A percentile compares a stretch with the other conserved stretches of the same genome.
phyloP scores from a whole-genome alignment of 2,329 filamentous ascomycete genomes.

The Teratosphaeriaceae sp. region DNA sequence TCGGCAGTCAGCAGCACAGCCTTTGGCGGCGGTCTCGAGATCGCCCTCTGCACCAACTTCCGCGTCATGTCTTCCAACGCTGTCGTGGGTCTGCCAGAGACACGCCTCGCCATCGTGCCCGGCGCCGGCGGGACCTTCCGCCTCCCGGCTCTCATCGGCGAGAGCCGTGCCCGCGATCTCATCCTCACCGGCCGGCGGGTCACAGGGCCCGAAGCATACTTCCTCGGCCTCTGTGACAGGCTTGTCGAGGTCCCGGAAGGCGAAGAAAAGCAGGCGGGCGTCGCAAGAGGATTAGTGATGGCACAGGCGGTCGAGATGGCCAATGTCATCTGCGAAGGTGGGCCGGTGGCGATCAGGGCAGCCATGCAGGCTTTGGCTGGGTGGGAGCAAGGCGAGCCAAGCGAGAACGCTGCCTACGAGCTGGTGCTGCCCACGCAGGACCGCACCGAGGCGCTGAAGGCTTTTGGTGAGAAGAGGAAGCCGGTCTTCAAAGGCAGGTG shows the following conservation, averaged over 20 bases:
- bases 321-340: conserved; percentile 80
- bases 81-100: conserved; percentile 79
- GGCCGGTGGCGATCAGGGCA: conserved; percentile 73
- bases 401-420: conserved; percentile 85
- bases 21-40: conserved; percentile 87
- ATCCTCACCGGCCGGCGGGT: conserved; percentile 87
- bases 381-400: conserved; percentile 58
- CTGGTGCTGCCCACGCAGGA: conserved; percentile 78
- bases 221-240: conserved; percentile 83
- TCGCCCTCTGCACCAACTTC: conserved; percentile 83
- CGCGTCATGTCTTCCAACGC: conserved; percentile 79
- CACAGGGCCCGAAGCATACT: conserved; percentile 77
- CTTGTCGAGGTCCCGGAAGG: conserved; percentile 70
- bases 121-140: conserved; percentile 90
- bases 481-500: conserved; percentile 58
- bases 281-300: conserved; percentile 62
- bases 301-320: conserved; percentile 73
- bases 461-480: conserved; percentile 73
- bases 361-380: conserved; percentile 71
- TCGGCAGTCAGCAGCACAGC: conserved; percentile 78
- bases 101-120: conserved; percentile 85
- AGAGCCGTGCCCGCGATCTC: conserved; percentile 76
- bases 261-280: conserved; percentile 43
- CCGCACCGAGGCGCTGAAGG: conserved; percentile 76
- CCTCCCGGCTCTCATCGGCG: conserved; percentile 73